These are phyloP conservation scores for Phycomyces nitens DNA, from an alignment of 192 early-diverging fungal species.

Conservation along the genomic window DNA sequence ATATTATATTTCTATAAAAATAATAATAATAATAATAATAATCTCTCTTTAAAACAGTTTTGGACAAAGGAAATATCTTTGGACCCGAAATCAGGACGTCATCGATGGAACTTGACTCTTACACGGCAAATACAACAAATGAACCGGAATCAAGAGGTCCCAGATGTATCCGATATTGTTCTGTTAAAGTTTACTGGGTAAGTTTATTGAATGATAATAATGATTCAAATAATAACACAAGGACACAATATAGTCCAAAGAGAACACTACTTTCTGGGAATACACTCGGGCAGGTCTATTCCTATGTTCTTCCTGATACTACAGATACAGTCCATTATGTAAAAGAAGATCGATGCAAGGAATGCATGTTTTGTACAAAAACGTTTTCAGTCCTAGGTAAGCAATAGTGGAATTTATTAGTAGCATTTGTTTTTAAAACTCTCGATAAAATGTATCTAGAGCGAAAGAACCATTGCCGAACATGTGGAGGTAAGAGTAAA, in stretches of 20 bases:
- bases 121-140: slow-evolving; percentile 38
- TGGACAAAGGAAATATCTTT: slow-evolving; percentile 23
- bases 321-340: slow-evolving; percentile 47
- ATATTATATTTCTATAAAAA: not conserved
- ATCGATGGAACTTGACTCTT: slow-evolving; percentile 34
- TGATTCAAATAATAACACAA: too few species aligned
- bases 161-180: slow-evolving; percentile 37
- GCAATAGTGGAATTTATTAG: not conserved
- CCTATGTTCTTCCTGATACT: slow-evolving; percentile 52
- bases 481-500: slow-evolving; percentile 45
- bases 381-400: slow-evolving; percentile 50
- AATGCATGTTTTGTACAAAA: slow-evolving; percentile 50
- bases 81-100: slow-evolving; percentile 21
- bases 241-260: too few species aligned
- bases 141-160: slow-evolving; percentile 30
- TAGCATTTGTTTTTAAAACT: not conserved
- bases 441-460: slow-evolving; percentile 34
- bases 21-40: too few species aligned
- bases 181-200: slow-evolving; percentile 42
- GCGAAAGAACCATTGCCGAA: slow-evolving; percentile 48
- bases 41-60: too few species aligned
- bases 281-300: slow-evolving; percentile 42
- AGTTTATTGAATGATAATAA: too few species aligned
- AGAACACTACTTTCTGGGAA: slow-evolving; percentile 49
- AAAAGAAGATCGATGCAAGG: slow-evolving; percentile 41